phyloP scores from a whole-genome alignment of 495 filamentous ascomycete genomes.

The Delitschia confertaspora region DNA sequence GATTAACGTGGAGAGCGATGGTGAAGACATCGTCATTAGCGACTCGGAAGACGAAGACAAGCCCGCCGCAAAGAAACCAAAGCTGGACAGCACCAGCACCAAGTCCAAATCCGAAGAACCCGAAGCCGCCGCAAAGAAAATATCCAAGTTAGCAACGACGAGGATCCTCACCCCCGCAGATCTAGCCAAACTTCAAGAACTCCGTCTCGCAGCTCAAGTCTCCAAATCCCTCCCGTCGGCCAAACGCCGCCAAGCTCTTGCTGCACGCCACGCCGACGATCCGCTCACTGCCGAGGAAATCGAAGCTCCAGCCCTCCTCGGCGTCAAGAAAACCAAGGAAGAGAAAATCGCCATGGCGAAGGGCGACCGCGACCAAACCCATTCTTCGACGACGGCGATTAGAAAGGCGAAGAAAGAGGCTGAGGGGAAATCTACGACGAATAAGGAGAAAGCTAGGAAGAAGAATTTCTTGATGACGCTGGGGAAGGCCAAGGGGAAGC shows the following conservation, averaged over 20 bases:
- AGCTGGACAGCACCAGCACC: conserved; percentile 17
- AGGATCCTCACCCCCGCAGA: conserved; percentile 87
- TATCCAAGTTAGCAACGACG: conserved; percentile 70
- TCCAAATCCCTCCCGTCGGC: conserved; percentile 47
- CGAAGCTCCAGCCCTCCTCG: conserved; percentile 59
- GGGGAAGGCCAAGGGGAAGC: conserved; percentile 85
- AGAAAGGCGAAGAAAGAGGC: conserved; percentile 74
- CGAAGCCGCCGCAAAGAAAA: conserved; percentile 24
- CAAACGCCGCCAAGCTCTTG: conserved; percentile 37
- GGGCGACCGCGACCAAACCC: conserved; percentile 65
- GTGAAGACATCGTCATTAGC: conserved; percentile 60
- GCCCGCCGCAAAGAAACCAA: conserved; percentile 51
- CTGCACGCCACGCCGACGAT: conserved; percentile 63
- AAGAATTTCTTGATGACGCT: conserved; percentile 99
- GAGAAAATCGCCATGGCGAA: conserved; percentile 70
- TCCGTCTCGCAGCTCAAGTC: conserved; percentile 62
- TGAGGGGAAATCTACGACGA: conserved; percentile 89
- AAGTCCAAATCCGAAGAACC: conserved; percentile 20
- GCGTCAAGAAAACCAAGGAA: conserved; percentile 65
- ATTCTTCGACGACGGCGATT: conserved; percentile 72
- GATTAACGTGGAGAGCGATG: conserved; percentile 83
- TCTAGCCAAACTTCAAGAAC: conserved; percentile 82
- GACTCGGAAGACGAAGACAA: conserved; percentile 52
- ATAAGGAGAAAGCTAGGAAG: conserved; percentile 90
- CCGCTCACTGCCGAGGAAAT: conserved; percentile 80